Conservation (phyloP, 148 eudicot species). For the Arctostaphylos glauca region DNA sequence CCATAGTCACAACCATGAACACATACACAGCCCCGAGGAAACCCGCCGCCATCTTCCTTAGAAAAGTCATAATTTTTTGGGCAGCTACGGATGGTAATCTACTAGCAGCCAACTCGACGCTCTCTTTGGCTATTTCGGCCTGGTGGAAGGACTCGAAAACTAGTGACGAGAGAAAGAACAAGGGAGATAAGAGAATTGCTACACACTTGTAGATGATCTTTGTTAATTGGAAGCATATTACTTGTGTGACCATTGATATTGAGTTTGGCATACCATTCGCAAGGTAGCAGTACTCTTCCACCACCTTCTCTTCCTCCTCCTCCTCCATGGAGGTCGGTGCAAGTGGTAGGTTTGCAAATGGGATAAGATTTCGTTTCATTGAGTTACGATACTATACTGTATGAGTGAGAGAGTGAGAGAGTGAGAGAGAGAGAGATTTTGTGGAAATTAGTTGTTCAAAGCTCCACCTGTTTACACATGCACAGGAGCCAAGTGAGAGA, state of each 20-base stretch:
- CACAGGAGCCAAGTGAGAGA: constrained; percentile 1
- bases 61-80: constrained; percentile 1
- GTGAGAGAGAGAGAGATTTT: constrained; percentile 7
- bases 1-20: constrained; percentile 31
- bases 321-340: constrained; percentile 11
- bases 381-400: neutral
- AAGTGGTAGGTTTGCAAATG: neutral
- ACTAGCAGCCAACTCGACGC: neutral
- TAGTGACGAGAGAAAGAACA: constrained; percentile 25
- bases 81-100: neutral
- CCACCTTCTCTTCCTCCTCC: neutral
- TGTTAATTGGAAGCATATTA: constrained; percentile 32
- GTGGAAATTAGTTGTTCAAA: neutral
- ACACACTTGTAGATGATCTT: constrained; percentile 30
- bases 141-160: constrained; percentile 16
- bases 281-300: neutral
- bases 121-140: constrained; percentile 10
- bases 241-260: constrained; percentile 22
- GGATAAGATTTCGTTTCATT: neutral
- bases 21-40: constrained; percentile 50
- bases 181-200: constrained; percentile 24
- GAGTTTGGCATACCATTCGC: constrained; percentile 21
- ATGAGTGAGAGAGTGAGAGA: neutral
- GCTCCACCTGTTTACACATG: constrained; percentile 20
- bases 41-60: constrained; percentile 45